Conservation (phyloP, 164 flowering plant species). For the grape (Vitis vinifera) region DNA sequence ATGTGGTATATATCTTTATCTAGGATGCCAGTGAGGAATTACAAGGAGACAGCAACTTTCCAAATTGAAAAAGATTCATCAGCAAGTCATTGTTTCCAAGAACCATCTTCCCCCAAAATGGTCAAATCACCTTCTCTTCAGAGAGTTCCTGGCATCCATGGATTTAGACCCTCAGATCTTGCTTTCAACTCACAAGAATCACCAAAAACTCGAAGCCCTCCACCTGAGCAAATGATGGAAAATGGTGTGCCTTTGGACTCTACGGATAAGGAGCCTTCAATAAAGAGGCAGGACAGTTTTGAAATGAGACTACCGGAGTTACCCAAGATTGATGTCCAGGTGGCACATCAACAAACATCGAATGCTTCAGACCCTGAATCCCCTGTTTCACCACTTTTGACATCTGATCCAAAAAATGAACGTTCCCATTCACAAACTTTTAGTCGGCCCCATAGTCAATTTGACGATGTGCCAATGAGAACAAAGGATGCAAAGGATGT, state of each 20-base stretch:
- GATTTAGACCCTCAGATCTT: slow-evolving; percentile 48
- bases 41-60: slow-evolving; percentile 65
- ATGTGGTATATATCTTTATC: slow-evolving; percentile 9
- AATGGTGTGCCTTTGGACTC: slow-evolving; percentile 61
- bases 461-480: slow-evolving; percentile 54
- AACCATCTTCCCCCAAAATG: slow-evolving; percentile 88
- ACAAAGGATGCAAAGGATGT: slow-evolving; percentile 40
- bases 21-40: slow-evolving; percentile 78
- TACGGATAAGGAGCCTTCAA: slow-evolving; percentile 71
- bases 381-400: slow-evolving; percentile 93
- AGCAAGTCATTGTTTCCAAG: slow-evolving; percentile 71
- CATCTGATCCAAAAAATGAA: slow-evolving; percentile 90
- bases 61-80: slow-evolving; percentile 88
- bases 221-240: slow-evolving; percentile 74
- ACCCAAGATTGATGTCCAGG: slow-evolving; percentile 84
- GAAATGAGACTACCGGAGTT: slow-evolving; percentile 89
- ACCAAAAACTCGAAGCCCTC: slow-evolving; percentile 70
- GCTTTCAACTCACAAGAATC: slow-evolving; percentile 65
- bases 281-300: slow-evolving; percentile 89
- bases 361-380: slow-evolving; percentile 93
- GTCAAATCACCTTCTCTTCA: slow-evolving; percentile 89
- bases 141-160: slow-evolving; percentile 55
- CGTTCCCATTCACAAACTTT: slow-evolving; percentile 97
- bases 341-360: slow-evolving; percentile 49
- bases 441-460: slow-evolving; percentile 71